Conservation (phyloP, 164 flowering plant genomes). For the Magnolia kwangsiensis region DNA sequence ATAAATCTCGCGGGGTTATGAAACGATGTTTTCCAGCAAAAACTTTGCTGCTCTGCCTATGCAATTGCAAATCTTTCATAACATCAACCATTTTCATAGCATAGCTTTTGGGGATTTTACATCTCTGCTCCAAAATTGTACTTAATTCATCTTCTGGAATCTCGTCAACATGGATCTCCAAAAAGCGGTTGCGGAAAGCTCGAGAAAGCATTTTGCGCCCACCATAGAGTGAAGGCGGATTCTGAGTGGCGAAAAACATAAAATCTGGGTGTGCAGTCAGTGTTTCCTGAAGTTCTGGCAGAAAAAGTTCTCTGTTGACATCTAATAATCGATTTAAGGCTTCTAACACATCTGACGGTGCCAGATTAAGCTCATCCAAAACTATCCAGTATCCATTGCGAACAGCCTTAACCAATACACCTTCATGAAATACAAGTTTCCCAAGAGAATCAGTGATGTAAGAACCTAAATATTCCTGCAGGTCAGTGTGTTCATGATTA, state of each 20-base stretch:
- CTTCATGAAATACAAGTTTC: constrained; percentile 86
- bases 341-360: constrained; percentile 96
- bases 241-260: constrained; percentile 99
- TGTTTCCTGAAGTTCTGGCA: constrained; percentile 77
- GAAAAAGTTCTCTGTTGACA: constrained; percentile 93
- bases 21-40: constrained; percentile 99
- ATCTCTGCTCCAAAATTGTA: constrained; percentile 55
- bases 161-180: constrained; percentile 95
- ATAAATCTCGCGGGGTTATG: constrained; percentile 92
- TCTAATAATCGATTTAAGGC: constrained; percentile 89
- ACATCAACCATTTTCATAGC: constrained; percentile 84
- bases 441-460: constrained; percentile 78
- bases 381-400: constrained; percentile 91
- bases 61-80: constrained; percentile 92
- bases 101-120: constrained; percentile 60
- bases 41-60: constrained; percentile 77
- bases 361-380: constrained; percentile 93
- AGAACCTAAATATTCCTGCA: constrained; percentile 93
- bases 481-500: constrained; percentile 95
- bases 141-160: constrained; percentile 81
- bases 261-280: constrained; percentile 81
- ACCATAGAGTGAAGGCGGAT: constrained; percentile 89
- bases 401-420: constrained; percentile 86
- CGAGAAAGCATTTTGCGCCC: constrained; percentile 97
- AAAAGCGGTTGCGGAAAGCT: constrained; percentile 96